phyloP scores from a whole-genome alignment of 1,284 basidiomycete species.

The Leccinum pachyderme region DNA sequence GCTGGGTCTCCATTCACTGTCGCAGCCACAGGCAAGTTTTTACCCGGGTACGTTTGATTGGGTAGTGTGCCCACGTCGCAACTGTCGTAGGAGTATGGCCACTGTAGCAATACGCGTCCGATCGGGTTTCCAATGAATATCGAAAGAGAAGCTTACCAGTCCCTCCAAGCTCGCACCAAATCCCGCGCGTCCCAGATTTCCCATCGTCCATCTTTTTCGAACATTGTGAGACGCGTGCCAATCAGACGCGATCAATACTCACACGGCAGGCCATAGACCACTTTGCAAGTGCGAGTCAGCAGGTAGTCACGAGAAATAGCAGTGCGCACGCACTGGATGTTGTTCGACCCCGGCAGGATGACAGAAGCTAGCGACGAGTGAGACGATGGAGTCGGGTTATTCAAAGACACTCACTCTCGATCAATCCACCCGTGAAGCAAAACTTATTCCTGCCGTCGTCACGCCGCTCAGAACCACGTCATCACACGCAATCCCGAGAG shows the following conservation, averaged over 20 bases:
- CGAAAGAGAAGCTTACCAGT: slow-evolving; percentile 34
- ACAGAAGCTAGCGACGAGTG: slow-evolving; percentile 44
- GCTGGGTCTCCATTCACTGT: slow-evolving; percentile 42
- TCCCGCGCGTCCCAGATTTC: slow-evolving; percentile 75
- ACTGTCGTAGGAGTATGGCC: slow-evolving; percentile 71
- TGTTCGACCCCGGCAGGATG: slow-evolving; percentile 57
- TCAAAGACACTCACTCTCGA: slow-evolving; percentile 55
- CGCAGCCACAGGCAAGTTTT: slow-evolving; percentile 47
- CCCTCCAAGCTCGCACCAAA: slow-evolving; percentile 71
- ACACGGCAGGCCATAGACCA: slow-evolving; percentile 75
- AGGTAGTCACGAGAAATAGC: background rate
- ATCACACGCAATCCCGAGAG: slow-evolving; percentile 31
- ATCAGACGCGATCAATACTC: slow-evolving; percentile 20
- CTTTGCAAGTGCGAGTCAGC: slow-evolving; percentile 26
- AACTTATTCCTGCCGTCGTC: slow-evolving; percentile 53
- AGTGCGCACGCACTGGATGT: slow-evolving; percentile 38
- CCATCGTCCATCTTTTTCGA: slow-evolving; percentile 66
- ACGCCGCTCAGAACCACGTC: slow-evolving; percentile 43
- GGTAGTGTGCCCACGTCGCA: slow-evolving; percentile 85
- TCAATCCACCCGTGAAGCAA: slow-evolving; percentile 78
- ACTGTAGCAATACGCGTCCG: slow-evolving; percentile 32
- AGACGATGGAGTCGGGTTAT: slow-evolving; percentile 2
- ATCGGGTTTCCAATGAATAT: background rate
- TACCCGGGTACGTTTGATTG: slow-evolving; percentile 69
- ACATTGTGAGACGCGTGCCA: slow-evolving; percentile 1